Conservation (phyloP, 164 flowering plant species). For the Stephania cephalantha region DNA sequence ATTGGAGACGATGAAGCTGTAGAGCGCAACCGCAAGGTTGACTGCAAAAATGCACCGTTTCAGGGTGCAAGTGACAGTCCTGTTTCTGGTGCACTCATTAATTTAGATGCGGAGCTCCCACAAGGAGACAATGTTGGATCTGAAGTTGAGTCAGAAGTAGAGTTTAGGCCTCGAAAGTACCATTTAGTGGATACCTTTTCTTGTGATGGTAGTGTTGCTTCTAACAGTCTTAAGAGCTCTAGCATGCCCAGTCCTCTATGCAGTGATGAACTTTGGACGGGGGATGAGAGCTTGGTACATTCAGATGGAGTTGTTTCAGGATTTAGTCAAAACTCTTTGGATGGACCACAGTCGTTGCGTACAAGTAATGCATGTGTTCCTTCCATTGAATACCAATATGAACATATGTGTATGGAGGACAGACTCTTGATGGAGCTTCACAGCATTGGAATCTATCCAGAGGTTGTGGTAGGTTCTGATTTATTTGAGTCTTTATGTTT, state of each 20-base stretch:
- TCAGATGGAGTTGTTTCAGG: conserved; percentile 30
- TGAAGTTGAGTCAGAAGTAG: conserved; percentile 29
- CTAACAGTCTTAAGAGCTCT: conserved; percentile 25
- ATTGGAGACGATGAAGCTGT: conserved; percentile 67
- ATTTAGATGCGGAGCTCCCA: conserved; percentile 28
- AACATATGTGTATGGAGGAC: conserved; percentile 52
- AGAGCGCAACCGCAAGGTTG: conserved; percentile 39
- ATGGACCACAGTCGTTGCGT: conserved; percentile 26
- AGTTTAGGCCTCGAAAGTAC: conserved; percentile 23
- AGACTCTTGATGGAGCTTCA: conserved; percentile 70
- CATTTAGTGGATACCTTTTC: conserved; percentile 24
- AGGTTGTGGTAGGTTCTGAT: conserved; percentile 57
- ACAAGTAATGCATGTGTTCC: conserved; percentile 24
- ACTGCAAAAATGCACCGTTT: conserved; percentile 26
- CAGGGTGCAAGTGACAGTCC: conserved; percentile 30
- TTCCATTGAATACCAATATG: conserved; percentile 43
- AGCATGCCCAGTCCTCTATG: conserved; percentile 18
- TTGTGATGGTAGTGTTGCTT: conserved; percentile 45
- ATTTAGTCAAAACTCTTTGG: conserved; percentile 23
- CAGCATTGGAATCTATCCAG: conserved; percentile 66
- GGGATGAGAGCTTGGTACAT: conserved; percentile 27
- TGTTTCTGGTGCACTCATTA: conserved; percentile 23
- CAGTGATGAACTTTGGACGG: conserved; percentile 33
- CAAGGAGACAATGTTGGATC: conserved; percentile 25
- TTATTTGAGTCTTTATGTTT: conserved; percentile 4